Evolutionary conservation across 2,329 filamentous ascomycete genomes (phyloP), one percentile per base, ranked within the genome.

Genomic region (Aureobasidium subglaciale): DNA sequence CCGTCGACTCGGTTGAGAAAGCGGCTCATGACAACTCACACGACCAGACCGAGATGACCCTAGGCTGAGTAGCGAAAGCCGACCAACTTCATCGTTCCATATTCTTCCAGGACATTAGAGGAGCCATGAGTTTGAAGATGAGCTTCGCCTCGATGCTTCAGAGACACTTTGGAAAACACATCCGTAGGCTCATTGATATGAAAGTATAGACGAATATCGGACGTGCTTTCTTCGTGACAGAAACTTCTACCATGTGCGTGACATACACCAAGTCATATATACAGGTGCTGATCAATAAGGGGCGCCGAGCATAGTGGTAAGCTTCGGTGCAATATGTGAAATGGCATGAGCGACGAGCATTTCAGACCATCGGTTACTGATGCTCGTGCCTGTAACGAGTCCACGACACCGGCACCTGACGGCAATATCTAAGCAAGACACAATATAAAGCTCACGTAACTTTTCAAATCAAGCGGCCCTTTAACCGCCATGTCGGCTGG

Each of bases 291-390:
- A 35, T 11, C 43, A 35, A 29, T 48, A 24, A 11, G 13, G 35
- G 20, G 30, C 13, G 24, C 18, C 30, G 20, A 48, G 30, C 29
- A 35, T 30, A 48, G 20, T 30, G 13, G 5, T 30, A 48, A 35
- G 16, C 20, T 24, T 48, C 43, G 43, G 43, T 35, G 43, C 43
- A 48, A 48, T 48, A 48, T 48, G 43, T 35, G n/a, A 22, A 48
- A 35, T 24, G 20, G n/a, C 43, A 48, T 48, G n/a, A 29, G 24
- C 38, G 15, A 41, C n/a, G 34, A 32, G 15, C 3, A 20, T n/a
- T n/a, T n/a, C n/a, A n/a, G n/a, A n/a, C n/a, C n/a, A n/a, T n/a
- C n/a, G n/a, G n/a, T n/a, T n/a, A n/a, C n/a, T n/a, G n/a, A n/a
- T n/a, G n/a, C n/a, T n/a, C n/a, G n/a, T n/a, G n/a, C n/a, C n/a